Base-by-base conservation (phyloP, 768 basidiomycete genomes). In the Russula vinacea region DNA sequence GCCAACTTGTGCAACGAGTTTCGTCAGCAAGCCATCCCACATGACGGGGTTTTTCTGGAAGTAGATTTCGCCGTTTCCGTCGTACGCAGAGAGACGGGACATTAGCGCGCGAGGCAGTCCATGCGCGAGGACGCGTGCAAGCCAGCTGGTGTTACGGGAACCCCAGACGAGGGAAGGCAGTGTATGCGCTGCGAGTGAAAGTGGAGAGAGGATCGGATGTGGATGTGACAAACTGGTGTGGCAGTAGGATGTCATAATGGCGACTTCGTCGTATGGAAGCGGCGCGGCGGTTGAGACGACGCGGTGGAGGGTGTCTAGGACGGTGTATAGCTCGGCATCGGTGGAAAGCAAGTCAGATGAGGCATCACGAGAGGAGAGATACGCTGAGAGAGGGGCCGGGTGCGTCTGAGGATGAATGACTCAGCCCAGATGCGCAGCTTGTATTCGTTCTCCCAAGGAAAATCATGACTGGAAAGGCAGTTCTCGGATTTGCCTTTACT, bases 1-100 rank as follows among this genome's bases (percentile, higher is more conserved):
- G 16, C 82, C 82, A 3, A 77, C 78, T 50, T 75, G 72, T 29
- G 80, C 80, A 2, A 81, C 68, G 53, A 84, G 75, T 52, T 75
- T 77, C 10, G 76, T 67, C 19, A 77, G 73, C 17, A 74, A 75
- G 33, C 76, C 70, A 8, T 71, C 69, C 9, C 76, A 70, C n/a
- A 65, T 68, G 14, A 70, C 70, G 64, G 72, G 74, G 8, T 62
- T 58, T 2, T 73, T 69, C 47, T 66, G 17, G 60, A 62, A 1
- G 62, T 62, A 10, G 54, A 71, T 47, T 68, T 64, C 8, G 70
- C 53, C 45, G 75, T 61, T 39, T 69, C 68, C n/a, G 73, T 70
- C 65, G 69, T 68, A 40, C 53, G 64, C 53, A 1, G 19, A 47
- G 32, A 68, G 66, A 26, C 53, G 58, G 1, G 45, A 39, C 47